Conservation (phyloP, 495 filamentous ascomycete genomes). For the Choiromyces venosus region DNA sequence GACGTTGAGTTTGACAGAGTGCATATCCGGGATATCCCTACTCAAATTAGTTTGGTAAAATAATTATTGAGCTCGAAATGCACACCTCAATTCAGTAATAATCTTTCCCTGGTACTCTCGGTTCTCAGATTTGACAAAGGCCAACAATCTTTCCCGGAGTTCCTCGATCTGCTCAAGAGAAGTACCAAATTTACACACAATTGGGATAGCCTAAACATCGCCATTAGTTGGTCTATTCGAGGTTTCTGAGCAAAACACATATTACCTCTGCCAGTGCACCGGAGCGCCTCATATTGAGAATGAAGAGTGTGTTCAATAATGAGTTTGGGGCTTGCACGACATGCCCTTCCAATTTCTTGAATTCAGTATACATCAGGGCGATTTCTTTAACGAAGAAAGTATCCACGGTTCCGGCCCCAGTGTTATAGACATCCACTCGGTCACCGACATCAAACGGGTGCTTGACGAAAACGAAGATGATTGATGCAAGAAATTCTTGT, state of each 20-base stretch:
- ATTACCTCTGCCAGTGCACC: conserved; percentile 84
- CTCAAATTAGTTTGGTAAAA: conserved; percentile 37
- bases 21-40: conserved; percentile 50
- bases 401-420: conserved; percentile 70
- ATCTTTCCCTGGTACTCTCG: conserved; percentile 88
- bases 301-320: conserved; percentile 85
- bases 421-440: conserved; percentile 84
- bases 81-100: conserved; percentile 65
- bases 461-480: conserved; percentile 96
- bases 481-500: conserved; percentile 85
- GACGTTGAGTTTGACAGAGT: conserved; percentile 75
- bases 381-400: conserved; percentile 97
- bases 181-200: conserved; percentile 84
- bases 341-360: conserved; percentile 97
- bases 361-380: conserved; percentile 90
- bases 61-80: conserved; percentile 45
- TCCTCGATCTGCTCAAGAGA: conserved; percentile 78
- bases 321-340: conserved; percentile 94
- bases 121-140: conserved; percentile 79
- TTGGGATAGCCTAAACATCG: conserved; percentile 45
- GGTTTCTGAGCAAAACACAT: background rate
- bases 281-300: conserved; percentile 87
- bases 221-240: background rate
- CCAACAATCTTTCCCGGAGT: conserved; percentile 73
- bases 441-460: conserved; percentile 97